Evolutionary conservation across 192 early-diverging fungal species (phyloP).

Genomic region (Dimargaris verticillata): DNA sequence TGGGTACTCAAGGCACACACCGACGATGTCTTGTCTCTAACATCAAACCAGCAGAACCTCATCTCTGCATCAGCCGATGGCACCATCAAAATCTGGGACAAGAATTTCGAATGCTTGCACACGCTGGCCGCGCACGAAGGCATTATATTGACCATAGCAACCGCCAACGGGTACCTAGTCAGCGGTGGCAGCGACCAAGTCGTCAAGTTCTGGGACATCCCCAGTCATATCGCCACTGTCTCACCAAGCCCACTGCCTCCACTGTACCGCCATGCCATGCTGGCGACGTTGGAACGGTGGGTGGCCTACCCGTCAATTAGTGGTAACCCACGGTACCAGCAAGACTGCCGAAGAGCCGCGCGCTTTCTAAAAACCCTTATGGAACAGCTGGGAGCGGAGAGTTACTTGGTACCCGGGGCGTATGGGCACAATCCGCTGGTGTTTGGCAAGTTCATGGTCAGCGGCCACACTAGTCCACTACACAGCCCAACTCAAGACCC

Average conservation of each 20-base stretch:
- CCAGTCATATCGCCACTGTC: background rate
- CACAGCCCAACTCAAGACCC: slow-evolving; percentile 1
- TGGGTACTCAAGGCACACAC: slow-evolving; percentile 16
- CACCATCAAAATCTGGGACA: slow-evolving; percentile 44
- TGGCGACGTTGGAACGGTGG: slow-evolving; percentile 52
- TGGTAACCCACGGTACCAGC: slow-evolving; percentile 44
- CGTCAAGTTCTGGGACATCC: slow-evolving; percentile 40
- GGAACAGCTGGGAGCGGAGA: slow-evolving; percentile 49
- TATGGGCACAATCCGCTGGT: slow-evolving; percentile 51
- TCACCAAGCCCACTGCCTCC: background rate
- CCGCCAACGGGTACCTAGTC: slow-evolving; percentile 30
- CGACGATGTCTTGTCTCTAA: slow-evolving; percentile 45
- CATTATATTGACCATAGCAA: slow-evolving; percentile 39
- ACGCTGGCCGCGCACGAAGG: slow-evolving; percentile 31
- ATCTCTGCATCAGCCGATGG: slow-evolving; percentile 55
- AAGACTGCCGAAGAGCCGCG: slow-evolving; percentile 55
- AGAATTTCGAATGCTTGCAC: slow-evolving; percentile 38
- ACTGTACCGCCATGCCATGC: slow-evolving; percentile 20
- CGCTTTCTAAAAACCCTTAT: slow-evolving; percentile 50
- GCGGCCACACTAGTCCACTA: slow-evolving; percentile 12
- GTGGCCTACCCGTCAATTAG: slow-evolving; percentile 47
- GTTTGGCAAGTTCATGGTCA: slow-evolving; percentile 39
- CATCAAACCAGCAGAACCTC: slow-evolving; percentile 23
- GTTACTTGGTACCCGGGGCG: slow-evolving; percentile 37
- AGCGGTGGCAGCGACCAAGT: slow-evolving; percentile 41